A percentile compares a stretch with the other conserved stretches of the same genome.
Evolutionary conservation across 306 rosid species (phyloP).

Genomic region (Trifolium dubium): DNA sequence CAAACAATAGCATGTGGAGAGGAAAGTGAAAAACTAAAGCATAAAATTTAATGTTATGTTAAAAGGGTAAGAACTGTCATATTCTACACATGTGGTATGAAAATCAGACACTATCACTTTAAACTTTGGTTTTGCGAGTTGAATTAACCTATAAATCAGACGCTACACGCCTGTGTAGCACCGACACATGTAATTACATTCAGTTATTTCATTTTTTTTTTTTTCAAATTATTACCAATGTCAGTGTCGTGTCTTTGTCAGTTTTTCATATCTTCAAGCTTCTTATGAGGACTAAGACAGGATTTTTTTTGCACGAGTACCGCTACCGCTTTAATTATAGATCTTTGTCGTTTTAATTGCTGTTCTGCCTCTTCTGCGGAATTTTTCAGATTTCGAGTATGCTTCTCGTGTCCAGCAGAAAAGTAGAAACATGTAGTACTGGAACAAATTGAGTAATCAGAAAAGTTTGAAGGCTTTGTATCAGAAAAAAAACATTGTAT

Average conservation of each 20-base stretch:
- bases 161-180: too few species aligned
- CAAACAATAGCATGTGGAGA: constrained; percentile 28
- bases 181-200: background rate
- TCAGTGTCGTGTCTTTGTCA: background rate
- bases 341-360: constrained; percentile 22
- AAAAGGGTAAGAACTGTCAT: constrained; percentile 10
- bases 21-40: constrained; percentile 24
- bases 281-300: constrained; percentile 17
- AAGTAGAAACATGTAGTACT: background rate
- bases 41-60: background rate
- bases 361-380: constrained; percentile 51
- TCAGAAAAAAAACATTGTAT: background rate
- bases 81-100: constrained; percentile 11
- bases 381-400: too few species aligned
- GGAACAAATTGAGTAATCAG: background rate
- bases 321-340: constrained; percentile 27
- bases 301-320: background rate
- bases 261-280: background rate
- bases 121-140: constrained; percentile 15
- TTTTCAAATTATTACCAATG: background rate
- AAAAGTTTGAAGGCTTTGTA: background rate
- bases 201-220: background rate
- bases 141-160: background rate
- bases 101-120: constrained; percentile 2
- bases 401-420: too few species aligned